Base-by-base conservation (phyloP, 768 basidiomycete genomes). In the Russula ochroleuca region DNA sequence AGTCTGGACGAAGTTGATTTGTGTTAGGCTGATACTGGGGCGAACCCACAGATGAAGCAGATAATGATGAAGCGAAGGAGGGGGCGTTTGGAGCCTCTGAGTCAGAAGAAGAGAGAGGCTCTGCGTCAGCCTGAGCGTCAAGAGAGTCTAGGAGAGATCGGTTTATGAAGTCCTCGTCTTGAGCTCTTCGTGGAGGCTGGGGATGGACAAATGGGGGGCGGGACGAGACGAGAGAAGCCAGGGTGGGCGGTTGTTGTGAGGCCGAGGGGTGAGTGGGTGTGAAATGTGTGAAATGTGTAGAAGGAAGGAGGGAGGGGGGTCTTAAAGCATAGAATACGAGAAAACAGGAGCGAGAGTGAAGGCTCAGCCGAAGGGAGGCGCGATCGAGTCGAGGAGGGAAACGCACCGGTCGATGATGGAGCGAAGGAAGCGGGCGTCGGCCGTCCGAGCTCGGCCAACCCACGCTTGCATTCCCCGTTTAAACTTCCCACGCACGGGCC, bases 111-210 rank as follows among this genome's bases (percentile, higher is more conserved):
- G 75, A 79, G 61, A 79, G 72, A 52, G 87, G 88, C 74, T 91
- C 89, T 61, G 88, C 82, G 82, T 92, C 90, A 56, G 86, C 89
- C 75, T 90, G 85, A 59, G 86, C 88, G 82, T 92, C 85, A 72
- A 93, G 82, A 47, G 86, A 88, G 75, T 89, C 90, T 69, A 92
- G 77, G 63, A 92, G 81, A 59, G 90, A 91, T 73, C 86, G 86
- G 79, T 92, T 92, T 73, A 92, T 90, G 71, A 86, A 85, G 76
- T 88, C 90, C 83, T 92, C 90, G 83, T 85, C 87, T 52, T 71
- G 67, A 35, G 71, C 64, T 54, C 68, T 70, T 38, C 66, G 73
- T 58, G 49, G 66, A 63, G 61, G 70, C 61, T 54, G 69, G 58
- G 62, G 63, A 66, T 74, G 70, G 45, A 72, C 67, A 64, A 70